These are phyloP conservation scores for Tylopilus sp. DNA, from an alignment of 768 basidiomycete species.

Conservation along the genomic window DNA sequence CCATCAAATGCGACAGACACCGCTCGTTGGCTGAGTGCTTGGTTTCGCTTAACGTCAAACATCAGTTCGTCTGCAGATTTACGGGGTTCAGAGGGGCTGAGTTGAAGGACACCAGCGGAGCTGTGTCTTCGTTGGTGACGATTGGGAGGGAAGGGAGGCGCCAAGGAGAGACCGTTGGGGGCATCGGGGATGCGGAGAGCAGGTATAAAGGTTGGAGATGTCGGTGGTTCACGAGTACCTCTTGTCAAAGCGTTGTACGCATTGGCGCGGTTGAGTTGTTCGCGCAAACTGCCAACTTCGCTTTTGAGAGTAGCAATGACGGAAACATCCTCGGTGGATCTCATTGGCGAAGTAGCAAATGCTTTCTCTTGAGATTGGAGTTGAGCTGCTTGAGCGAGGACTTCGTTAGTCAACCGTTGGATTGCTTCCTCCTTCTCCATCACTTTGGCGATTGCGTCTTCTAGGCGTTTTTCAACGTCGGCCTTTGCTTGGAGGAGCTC, in stretches of 20 bases:
- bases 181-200: slow-evolving; percentile 57
- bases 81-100: slow-evolving; percentile 58
- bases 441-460: slow-evolving; percentile 70
- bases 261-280: slow-evolving; percentile 94
- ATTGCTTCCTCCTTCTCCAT: slow-evolving; percentile 84
- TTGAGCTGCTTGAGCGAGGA: slow-evolving; percentile 67
- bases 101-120: slow-evolving; percentile 73
- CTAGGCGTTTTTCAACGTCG: slow-evolving; percentile 74
- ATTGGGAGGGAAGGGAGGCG: slow-evolving; percentile 35
- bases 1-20: slow-evolving; percentile 88
- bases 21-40: slow-evolving; percentile 72
- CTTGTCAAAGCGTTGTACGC: slow-evolving; percentile 85
- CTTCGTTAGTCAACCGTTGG: slow-evolving; percentile 74
- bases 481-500: slow-evolving; percentile 73
- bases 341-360: slow-evolving; percentile 58
- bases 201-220: slow-evolving; percentile 86
- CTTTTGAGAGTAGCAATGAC: slow-evolving; percentile 87
- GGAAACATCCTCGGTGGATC: slow-evolving; percentile 78
- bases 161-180: slow-evolving; percentile 44
- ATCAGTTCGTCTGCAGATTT: slow-evolving; percentile 78
- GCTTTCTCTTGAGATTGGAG: slow-evolving; percentile 75
- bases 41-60: slow-evolving; percentile 66
- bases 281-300: slow-evolving; percentile 88
- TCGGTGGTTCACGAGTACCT: slow-evolving; percentile 67
- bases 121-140: slow-evolving; percentile 84